These are phyloP conservation scores for Cutaneotrichosporon curvatum DNA, from an alignment of 1,284 basidiomycete species.

Conservation along the genomic window DNA sequence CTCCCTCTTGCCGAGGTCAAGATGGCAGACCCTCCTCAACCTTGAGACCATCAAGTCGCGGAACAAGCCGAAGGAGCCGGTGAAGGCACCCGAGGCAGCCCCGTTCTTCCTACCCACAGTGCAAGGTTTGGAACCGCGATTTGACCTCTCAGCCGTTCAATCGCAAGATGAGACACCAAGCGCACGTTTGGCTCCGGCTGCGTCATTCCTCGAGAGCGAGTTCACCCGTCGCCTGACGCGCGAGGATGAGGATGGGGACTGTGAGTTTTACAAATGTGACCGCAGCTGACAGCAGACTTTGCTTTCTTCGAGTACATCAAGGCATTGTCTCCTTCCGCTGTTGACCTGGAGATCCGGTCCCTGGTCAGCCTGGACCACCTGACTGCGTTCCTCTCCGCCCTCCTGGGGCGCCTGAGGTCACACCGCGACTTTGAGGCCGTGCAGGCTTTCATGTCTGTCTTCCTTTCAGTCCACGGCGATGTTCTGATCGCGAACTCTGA, in stretches of 20 bases:
- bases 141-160: conserved; percentile 52
- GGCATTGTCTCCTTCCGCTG: conserved; percentile 76
- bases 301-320: conserved; percentile 80
- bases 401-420: conserved; percentile 64
- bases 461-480: conserved; percentile 79
- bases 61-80: conserved; percentile 92
- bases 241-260: conserved; percentile 58
- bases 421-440: conserved; percentile 93
- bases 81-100: conserved; percentile 87
- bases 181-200: conserved; percentile 54
- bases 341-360: conserved; percentile 84
- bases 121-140: conserved; percentile 71
- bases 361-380: conserved; percentile 59
- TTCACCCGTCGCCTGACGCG: conserved; percentile 61
- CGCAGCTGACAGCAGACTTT: conserved; percentile 54
- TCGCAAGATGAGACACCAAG: conserved; percentile 45
- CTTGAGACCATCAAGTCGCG: conserved; percentile 93
- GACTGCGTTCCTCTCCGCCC: conserved; percentile 63
- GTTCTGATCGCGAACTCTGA: conserved; percentile 62
- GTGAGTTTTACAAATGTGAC: conserved; percentile 51
- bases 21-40: conserved; percentile 95
- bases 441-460: conserved; percentile 78
- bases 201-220: conserved; percentile 59
- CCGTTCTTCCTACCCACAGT: conserved; percentile 96
- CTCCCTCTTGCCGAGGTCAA: conserved; percentile 80